phyloP scores from a whole-genome alignment of 192 early-diverging fungal species.

The Diversispora eburnea region DNA sequence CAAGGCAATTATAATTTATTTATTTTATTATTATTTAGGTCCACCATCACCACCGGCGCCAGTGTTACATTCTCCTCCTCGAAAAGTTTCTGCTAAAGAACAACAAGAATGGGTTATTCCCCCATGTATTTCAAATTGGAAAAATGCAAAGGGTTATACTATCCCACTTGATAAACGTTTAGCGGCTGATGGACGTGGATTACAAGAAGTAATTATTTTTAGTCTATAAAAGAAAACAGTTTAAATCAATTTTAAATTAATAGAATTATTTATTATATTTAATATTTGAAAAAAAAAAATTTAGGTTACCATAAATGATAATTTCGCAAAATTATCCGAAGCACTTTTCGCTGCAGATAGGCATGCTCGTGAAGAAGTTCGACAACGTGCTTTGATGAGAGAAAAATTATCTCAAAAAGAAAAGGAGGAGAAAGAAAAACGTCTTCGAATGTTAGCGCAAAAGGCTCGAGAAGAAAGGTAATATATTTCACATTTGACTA shows the following conservation, averaged over 20 bases:
- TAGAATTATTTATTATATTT: no score
- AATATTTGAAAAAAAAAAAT: not conserved
- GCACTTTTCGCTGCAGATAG: slow-evolving; percentile 89
- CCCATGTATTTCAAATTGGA: slow-evolving; percentile 99
- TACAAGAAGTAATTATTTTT: slow-evolving; percentile 67
- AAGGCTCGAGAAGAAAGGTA: slow-evolving; percentile 84
- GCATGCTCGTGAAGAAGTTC: slow-evolving; percentile 91
- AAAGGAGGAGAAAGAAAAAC: slow-evolving; percentile 91
- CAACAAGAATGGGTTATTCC: slow-evolving; percentile 97
- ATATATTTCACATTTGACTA: slow-evolving; percentile 1
- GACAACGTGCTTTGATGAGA: slow-evolving; percentile 86
- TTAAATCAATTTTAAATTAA: not conserved
- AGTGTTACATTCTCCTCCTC: slow-evolving; percentile 96
- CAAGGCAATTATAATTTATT: not conserved
- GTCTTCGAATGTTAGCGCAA: slow-evolving; percentile 86
- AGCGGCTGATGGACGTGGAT: slow-evolving; percentile 92
- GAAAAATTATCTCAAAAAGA: slow-evolving; percentile 89
- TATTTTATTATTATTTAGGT: slow-evolving; percentile 23
- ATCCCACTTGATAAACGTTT: slow-evolving; percentile 98
- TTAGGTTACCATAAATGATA: slow-evolving; percentile 79
- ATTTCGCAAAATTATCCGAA: slow-evolving; percentile 95
- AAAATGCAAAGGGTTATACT: slow-evolving; percentile 99
- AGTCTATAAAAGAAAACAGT: not conserved
- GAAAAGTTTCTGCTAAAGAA: slow-evolving; percentile 93
- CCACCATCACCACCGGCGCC: slow-evolving; percentile 94